Conservation (phyloP, 2,329 filamentous ascomycete species). For the Clonostachys byssicola region DNA sequence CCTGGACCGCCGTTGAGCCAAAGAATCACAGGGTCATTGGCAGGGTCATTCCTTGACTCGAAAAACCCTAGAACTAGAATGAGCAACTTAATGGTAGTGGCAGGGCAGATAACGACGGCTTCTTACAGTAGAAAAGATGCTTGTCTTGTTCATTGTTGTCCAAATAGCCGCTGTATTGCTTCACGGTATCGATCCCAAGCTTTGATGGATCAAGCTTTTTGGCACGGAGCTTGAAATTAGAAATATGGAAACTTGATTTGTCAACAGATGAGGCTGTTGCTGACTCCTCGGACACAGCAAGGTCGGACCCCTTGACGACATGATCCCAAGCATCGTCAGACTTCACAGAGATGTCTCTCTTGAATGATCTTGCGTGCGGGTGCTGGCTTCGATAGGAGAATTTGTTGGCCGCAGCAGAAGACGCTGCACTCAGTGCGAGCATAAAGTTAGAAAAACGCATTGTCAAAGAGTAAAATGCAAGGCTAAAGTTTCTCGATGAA, state of each 20-base stretch:
- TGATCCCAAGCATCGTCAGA: conserved; percentile 71
- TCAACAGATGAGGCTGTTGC: conserved; percentile 57
- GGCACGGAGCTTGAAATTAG: conserved; percentile 81
- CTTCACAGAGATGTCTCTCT: too few species aligned
- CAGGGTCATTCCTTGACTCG: conserved; percentile 57
- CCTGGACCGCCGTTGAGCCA: conserved; percentile 96
- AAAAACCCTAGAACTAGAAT: neutral
- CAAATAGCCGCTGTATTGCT: conserved; percentile 97
- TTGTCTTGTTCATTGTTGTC: conserved; percentile 96
- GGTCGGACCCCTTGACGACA: conserved; percentile 76
- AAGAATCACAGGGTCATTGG: conserved; percentile 92
- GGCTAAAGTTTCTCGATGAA: too few species aligned
- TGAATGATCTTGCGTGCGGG: too few species aligned
- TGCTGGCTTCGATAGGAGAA: too few species aligned
- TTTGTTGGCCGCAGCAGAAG: too few species aligned
- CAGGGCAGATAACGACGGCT: too few species aligned
- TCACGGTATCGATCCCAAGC: conserved; percentile 86
- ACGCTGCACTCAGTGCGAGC: too few species aligned
- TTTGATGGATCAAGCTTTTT: conserved; percentile 85
- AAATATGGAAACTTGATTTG: conserved; percentile 47
- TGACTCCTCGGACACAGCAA: conserved; percentile 58
- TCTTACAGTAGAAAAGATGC: conserved; percentile 96
- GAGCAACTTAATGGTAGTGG: too few species aligned
- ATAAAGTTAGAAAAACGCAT: too few species aligned
- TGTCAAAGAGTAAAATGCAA: too few species aligned